phyloP scores from a whole-genome alignment of 441 rosid genomes.

The Pelargonium myrrhifolium region DNA sequence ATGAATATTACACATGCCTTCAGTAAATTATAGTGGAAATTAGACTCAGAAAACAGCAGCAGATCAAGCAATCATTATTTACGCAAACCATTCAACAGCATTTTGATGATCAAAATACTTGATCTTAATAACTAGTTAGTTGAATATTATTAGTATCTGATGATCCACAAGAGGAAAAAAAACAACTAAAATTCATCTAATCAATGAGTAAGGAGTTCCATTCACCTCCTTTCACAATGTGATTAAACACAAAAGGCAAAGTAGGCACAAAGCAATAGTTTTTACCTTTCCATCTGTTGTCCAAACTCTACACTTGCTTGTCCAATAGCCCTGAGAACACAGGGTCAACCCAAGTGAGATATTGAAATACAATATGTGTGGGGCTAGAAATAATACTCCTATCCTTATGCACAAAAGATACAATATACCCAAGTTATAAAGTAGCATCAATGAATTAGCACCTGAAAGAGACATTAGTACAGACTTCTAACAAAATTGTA shows the following conservation, averaged over 20 bases:
- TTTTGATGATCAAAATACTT: background rate
- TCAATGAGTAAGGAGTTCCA: background rate
- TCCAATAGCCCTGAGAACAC: slow-evolving; percentile 1
- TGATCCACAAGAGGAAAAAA: background rate
- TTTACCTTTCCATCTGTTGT: background rate
- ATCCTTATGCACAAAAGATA: background rate
- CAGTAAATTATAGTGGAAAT: too few species aligned
- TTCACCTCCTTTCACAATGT: background rate
- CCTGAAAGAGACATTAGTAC: background rate
- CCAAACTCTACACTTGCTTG: background rate
- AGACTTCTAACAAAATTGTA: too few species aligned
- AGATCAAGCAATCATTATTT: background rate
- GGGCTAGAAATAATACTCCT: background rate
- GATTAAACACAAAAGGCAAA: background rate
- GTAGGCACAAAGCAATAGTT: background rate
- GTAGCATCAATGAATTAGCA: background rate
- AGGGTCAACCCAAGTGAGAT: background rate
- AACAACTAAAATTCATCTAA: background rate
- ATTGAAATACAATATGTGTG: background rate
- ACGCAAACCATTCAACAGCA: background rate
- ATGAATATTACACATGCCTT: too few species aligned
- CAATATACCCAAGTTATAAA: background rate
- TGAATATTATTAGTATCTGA: background rate
- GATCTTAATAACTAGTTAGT: too few species aligned
- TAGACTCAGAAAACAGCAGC: background rate